Conservation (phyloP, 306 rosid genomes). For the Glycine latifolia region DNA sequence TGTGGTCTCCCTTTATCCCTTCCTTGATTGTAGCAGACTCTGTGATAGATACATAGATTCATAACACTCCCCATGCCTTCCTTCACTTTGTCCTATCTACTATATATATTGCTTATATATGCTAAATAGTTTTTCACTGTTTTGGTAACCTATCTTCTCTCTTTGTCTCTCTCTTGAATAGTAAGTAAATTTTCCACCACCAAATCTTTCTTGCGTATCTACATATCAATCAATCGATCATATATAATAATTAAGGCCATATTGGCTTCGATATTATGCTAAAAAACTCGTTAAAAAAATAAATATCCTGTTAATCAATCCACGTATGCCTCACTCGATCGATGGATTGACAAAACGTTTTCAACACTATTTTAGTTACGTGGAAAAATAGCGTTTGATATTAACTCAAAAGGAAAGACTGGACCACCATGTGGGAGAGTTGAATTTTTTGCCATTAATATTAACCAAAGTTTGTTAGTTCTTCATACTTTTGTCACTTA, state of each 20-base stretch:
- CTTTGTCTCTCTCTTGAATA: conserved; percentile 36
- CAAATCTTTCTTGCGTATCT: conserved; percentile 42
- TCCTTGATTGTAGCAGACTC: background rate
- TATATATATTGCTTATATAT: no score
- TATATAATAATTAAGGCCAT: background rate
- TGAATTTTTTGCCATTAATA: conserved; percentile 35
- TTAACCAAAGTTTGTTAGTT: conserved; percentile 16
- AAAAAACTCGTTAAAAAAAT: no score
- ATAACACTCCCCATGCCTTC: background rate
- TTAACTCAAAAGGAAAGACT: conserved; percentile 27
- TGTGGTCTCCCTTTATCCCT: conserved; percentile 49
- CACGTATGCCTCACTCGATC: background rate
- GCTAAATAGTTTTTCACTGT: background rate
- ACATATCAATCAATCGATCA: background rate
- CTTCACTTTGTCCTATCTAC: conserved; percentile 29
- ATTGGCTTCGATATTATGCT: background rate
- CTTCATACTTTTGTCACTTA: conserved; percentile 35
- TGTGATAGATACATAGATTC: no score
- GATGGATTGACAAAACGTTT: background rate
- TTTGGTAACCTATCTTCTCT: conserved; percentile 18
- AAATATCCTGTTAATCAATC: background rate
- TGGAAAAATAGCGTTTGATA: background rate
- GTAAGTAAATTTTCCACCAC: background rate
- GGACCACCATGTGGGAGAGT: conserved; percentile 54
- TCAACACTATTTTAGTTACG: conserved; percentile 2